Evolutionary conservation across 2,329 filamentous ascomycete genomes (phyloP), one percentile per base, ranked within the genome.

Genomic region (Rutstroemia sp.): DNA sequence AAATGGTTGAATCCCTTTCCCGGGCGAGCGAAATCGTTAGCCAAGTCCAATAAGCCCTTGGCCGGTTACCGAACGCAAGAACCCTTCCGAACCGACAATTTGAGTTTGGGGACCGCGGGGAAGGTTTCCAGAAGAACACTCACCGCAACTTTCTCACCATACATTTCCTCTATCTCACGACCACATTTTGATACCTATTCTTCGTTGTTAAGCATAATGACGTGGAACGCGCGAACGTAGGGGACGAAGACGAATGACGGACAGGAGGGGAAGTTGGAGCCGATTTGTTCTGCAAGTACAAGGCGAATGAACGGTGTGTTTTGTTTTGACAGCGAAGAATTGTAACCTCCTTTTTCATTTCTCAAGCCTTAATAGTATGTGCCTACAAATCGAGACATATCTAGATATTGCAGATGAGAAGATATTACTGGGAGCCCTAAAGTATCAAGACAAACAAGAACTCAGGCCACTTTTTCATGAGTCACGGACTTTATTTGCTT

Each of bases 1-100:
- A 96, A 75, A 99, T 99, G 94, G 94, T 99, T 51, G 94, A 99
- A 74, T 95, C 89, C 55, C 78, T 99, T 68, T 76, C 80, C 65
- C 87, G 88, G 73, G 94, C 94, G 57, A 94, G 86, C 73, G 94
- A 99, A 78, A 97, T 99, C 75, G 94, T 99, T 71, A 92, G 89
- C 74, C 82, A 86, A 71, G 83, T 86, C 36, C 68, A 70, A 64
- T 71, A 70, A 57, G 19, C 19, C 19, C 9, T n/a, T 38, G 30
- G 47, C 44, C 53, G 56, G 51, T 51, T 51, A 61, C 50, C 23
- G 39, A 59, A 61, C 34, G 57, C 56, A 60, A 54, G 17, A 44
- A 51, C 57, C 57, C 57, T 56, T 51, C 54, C 55, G 53, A 45
- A 44, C 51, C 46, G 47, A 49, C 48, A 44, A 47, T 38, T 54